phyloP scores from a whole-genome alignment of 2,329 filamentous ascomycete genomes.

The Xylaria sp. region DNA sequence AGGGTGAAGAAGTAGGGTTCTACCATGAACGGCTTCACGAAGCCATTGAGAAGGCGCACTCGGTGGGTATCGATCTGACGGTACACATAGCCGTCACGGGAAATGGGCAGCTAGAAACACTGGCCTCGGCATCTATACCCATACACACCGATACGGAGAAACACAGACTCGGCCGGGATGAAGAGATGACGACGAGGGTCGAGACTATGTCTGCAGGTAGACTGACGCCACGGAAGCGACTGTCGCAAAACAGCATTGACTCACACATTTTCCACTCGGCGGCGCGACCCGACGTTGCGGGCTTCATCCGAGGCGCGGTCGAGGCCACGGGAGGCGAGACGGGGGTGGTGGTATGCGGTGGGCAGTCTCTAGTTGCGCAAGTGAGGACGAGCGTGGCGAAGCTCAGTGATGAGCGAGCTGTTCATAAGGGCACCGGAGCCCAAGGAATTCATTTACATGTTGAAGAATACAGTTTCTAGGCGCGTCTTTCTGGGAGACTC shows the following conservation, averaged over 20 bases:
- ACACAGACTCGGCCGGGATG: conserved; percentile 22
- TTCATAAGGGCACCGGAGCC: conserved; percentile 72
- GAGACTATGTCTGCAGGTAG: conserved; percentile 43
- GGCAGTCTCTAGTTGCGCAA: conserved; percentile 63
- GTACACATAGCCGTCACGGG: conserved; percentile 67
- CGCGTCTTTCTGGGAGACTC: background rate
- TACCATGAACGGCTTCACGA: conserved; percentile 63
- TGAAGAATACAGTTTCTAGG: conserved; percentile 68
- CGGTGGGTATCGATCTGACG: conserved; percentile 60
- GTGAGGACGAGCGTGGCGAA: conserved; percentile 66
- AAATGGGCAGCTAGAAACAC: conserved; percentile 43
- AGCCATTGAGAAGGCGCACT: conserved; percentile 56
- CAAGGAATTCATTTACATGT: conserved; percentile 71
- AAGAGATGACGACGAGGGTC: conserved; percentile 38
- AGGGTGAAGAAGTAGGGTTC: conserved; percentile 65
- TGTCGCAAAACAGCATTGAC: conserved; percentile 49
- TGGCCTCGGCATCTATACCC: conserved; percentile 33
- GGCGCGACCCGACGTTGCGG: conserved; percentile 61
- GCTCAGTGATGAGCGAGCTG: conserved; percentile 69
- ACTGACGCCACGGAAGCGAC: conserved; percentile 32
- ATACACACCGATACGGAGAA: conserved; percentile 44
- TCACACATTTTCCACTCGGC: conserved; percentile 59
- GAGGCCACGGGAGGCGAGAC: conserved; percentile 70
- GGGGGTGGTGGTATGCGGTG: conserved; percentile 70
- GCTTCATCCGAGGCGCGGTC: conserved; percentile 64